Conservation (phyloP, 208 protist species). For the Trypanosoma boissoni region DNA sequence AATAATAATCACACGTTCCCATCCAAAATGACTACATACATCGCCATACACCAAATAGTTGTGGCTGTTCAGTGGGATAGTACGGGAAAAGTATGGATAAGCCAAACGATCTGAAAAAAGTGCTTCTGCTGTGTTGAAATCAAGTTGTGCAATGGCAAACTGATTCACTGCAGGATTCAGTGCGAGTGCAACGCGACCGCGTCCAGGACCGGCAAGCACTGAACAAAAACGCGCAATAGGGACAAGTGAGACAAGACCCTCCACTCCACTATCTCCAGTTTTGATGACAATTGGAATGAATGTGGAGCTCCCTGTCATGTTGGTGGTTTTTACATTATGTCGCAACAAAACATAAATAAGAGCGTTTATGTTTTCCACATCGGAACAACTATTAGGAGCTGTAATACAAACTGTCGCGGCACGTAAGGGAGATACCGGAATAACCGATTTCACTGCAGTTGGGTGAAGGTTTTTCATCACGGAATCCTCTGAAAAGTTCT, state of each 20-base stretch:
- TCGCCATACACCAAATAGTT: slow-evolving; percentile 56
- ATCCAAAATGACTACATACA: slow-evolving; percentile 65
- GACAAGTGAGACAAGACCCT: slow-evolving; percentile 62
- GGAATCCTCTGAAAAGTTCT: slow-evolving; percentile 30
- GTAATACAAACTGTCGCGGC: slow-evolving; percentile 72
- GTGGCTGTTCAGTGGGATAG: slow-evolving; percentile 44
- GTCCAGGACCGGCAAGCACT: slow-evolving; percentile 64
- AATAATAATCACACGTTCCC: slow-evolving; percentile 83
- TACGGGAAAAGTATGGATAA: slow-evolving; percentile 81
- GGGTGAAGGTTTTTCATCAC: slow-evolving; percentile 35
- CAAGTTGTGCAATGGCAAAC: slow-evolving; percentile 67
- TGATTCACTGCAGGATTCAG: slow-evolving; percentile 80
- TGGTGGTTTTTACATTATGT: slow-evolving; percentile 31
- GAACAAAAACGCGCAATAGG: slow-evolving; percentile 63
- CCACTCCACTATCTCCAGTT: slow-evolving; percentile 64
- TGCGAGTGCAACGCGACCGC: slow-evolving; percentile 39
- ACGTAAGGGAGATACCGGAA: slow-evolving; percentile 62
- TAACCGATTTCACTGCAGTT: slow-evolving; percentile 28
- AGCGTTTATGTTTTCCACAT: slow-evolving; percentile 50
- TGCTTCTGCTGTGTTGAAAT: slow-evolving; percentile 67
- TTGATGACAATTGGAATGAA: slow-evolving; percentile 61
- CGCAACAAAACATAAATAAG: slow-evolving; percentile 54
- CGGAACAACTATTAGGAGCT: slow-evolving; percentile 47
- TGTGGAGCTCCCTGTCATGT: slow-evolving; percentile 8
- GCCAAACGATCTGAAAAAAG: slow-evolving; percentile 49